Base-by-base conservation (phyloP, 768 basidiomycete species). In the Boletellus ananiceps region DNA sequence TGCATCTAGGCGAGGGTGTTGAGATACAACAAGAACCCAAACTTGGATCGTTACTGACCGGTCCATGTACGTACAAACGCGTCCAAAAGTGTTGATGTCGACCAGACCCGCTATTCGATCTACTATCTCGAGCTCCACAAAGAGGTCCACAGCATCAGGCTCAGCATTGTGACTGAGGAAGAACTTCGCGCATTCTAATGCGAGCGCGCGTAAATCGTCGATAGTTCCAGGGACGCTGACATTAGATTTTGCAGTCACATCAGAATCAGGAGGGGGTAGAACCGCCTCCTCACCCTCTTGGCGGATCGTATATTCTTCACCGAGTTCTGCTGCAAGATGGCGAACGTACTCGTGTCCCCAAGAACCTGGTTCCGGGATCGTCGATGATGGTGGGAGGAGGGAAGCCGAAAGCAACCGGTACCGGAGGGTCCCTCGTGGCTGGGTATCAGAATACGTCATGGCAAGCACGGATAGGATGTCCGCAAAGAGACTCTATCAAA, bases 271-370 rank as follows among this genome's bases (percentile, higher is more conserved):
- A 19, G 60, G 47, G 14, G 54, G 19, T 8, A 58, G 43, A 29
- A 58, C 60, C 33, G 52, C 62, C 12, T 69, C 69, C 42, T 73
- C 72, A 23, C 76, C 79, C 54, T 82, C 78, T 52, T 82, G 82
- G n/a, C 89, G 83, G 41, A 74, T 64, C 21, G 74, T 79, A 63
- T 85, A 98, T 64, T 98, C 96, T 64, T 97, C 91, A 6, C 93
- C 93, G 8, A 99, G 83, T 64, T 99, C 96, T 2, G 95, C 86
- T 11, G 96, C 91, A 40, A 99, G 80, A 65, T 99, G 95, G 31
- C 95, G 85, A 46, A 98, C 91, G 63, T 99, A 99, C 74, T 99
- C 96, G 65, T 99, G 94, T 4, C 96, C 96, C 96, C 96, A 99
- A 29, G 84, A 79, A n/a, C 95, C 94, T 0, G 96, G 94, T 57